phyloP scores from a whole-genome alignment of 768 basidiomycete genomes.

The Goffeauzyma gilvescens region DNA sequence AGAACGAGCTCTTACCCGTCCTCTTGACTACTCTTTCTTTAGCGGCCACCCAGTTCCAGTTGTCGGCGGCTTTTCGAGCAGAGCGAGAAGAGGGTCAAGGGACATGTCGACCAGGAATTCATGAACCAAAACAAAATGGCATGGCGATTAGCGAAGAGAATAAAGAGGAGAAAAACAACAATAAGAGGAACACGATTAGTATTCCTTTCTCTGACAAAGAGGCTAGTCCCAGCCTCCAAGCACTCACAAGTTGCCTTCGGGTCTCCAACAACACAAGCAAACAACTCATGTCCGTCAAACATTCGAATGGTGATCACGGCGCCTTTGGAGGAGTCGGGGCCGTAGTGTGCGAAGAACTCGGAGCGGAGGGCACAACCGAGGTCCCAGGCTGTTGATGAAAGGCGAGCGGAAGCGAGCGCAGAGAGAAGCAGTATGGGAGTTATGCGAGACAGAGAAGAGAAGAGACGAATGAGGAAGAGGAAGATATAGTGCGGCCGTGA shows the following conservation, averaged over 20 bases:
- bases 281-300: constrained; percentile 7
- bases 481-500: background rate
- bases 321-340: background rate
- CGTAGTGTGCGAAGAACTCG: constrained; percentile 4
- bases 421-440: background rate
- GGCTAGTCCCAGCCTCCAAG: no score
- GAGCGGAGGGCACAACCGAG: constrained; percentile 4
- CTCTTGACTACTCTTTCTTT: constrained; percentile 17
- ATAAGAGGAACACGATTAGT: no score
- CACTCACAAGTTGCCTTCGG: constrained; percentile 5
- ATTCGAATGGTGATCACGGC: constrained; percentile 11
- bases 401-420: background rate
- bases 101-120: no score
- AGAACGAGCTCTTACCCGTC: constrained; percentile 12
- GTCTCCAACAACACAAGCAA: constrained; percentile 6
- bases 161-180: background rate
- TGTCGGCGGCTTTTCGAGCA: constrained; percentile 4
- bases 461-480: background rate
- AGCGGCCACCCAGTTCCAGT: constrained; percentile 16
- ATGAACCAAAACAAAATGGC: no score
- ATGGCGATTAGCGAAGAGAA: no score
- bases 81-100: no score
- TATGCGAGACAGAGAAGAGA: background rate
- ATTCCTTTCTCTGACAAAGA: no score
- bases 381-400: constrained; percentile 1